phyloP scores from a whole-genome alignment of 805 yeast genomes.

The Tanozyma kutaoensis region DNA sequence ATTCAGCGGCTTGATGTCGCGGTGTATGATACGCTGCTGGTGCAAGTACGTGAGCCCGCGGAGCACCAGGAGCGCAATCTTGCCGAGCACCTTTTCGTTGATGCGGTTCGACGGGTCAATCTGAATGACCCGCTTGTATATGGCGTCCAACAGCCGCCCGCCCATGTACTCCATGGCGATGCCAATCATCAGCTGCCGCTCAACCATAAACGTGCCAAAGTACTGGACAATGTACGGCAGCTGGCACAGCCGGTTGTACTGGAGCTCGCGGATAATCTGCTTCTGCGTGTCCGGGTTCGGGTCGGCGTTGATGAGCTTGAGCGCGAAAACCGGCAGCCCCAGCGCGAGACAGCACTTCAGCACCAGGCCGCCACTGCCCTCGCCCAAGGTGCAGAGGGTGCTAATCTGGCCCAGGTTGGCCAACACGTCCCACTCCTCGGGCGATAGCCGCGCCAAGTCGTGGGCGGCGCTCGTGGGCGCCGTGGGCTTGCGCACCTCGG shows the following conservation, averaged over 20 bases:
- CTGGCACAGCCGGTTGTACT: slow-evolving; percentile 71
- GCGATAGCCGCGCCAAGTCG: slow-evolving; percentile 43
- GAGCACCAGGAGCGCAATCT: slow-evolving; percentile 76
- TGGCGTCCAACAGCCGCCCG: slow-evolving; percentile 80
- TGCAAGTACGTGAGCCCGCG: slow-evolving; percentile 81
- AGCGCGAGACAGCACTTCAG: slow-evolving; percentile 55
- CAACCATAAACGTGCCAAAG: slow-evolving; percentile 82
- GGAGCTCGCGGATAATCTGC: slow-evolving; percentile 83
- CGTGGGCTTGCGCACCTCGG: not conserved
- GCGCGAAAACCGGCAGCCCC: slow-evolving; percentile 63
- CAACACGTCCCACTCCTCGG: slow-evolving; percentile 60
- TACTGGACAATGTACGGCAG: slow-evolving; percentile 82
- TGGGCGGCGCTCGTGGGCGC: slow-evolving; percentile 1
- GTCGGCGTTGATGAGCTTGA: slow-evolving; percentile 61
- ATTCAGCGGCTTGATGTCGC: slow-evolving; percentile 95
- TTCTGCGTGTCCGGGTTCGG: slow-evolving; percentile 80
- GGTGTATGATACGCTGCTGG: slow-evolving; percentile 76
- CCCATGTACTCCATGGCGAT: slow-evolving; percentile 98
- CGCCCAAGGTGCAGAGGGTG: slow-evolving; percentile 68
- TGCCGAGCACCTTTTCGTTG: slow-evolving; percentile 87
- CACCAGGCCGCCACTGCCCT: slow-evolving; percentile 91
- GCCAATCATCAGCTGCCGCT: slow-evolving; percentile 65
- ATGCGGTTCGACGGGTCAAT: slow-evolving; percentile 66
- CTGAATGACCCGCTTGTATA: slow-evolving; percentile 63
- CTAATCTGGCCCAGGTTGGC: slow-evolving; percentile 48